phyloP scores from a whole-genome alignment of 2,329 filamentous ascomycete genomes.

The Sarocladium strictum region DNA sequence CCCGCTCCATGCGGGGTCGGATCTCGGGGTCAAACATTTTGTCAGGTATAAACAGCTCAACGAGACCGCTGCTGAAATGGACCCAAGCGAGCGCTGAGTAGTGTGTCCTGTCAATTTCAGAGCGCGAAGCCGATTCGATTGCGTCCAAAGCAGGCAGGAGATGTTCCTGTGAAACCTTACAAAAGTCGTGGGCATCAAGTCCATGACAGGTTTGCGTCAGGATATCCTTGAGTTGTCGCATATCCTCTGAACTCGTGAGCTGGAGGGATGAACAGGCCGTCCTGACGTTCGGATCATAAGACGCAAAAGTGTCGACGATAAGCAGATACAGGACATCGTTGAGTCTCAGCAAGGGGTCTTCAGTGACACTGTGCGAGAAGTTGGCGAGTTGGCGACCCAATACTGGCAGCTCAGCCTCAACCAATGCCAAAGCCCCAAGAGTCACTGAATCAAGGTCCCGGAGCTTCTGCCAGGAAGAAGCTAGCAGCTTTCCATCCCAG shows the following conservation, averaged over 20 bases:
- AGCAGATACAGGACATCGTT: constrained; percentile 41
- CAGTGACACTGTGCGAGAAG: constrained; percentile 41
- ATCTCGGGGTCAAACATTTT: constrained; percentile 77
- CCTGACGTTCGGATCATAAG: constrained; percentile 29
- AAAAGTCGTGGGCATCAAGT: constrained; percentile 30
- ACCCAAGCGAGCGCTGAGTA: constrained; percentile 60
- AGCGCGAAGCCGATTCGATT: constrained; percentile 25
- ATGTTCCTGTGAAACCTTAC: constrained; percentile 31
- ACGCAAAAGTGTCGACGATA: constrained; percentile 33
- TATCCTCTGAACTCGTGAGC: neutral
- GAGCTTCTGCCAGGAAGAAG: constrained; percentile 50
- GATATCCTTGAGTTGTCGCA: neutral
- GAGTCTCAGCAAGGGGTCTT: constrained; percentile 44
- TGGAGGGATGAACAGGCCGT: neutral
- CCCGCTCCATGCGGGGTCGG: constrained; percentile 58
- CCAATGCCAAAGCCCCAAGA: constrained; percentile 53
- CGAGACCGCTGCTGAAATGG: constrained; percentile 64
- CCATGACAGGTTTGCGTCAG: neutral
- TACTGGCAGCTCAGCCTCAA: constrained; percentile 59
- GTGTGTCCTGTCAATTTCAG: constrained; percentile 18
- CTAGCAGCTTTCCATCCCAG: constrained; percentile 34
- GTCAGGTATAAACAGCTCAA: constrained; percentile 81
- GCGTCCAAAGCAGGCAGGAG: constrained; percentile 41
- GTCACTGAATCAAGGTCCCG: constrained; percentile 44
- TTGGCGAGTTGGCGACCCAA: constrained; percentile 49